phyloP scores from a whole-genome alignment of 345 rosid species.

The Rhodamnia rubescens region DNA sequence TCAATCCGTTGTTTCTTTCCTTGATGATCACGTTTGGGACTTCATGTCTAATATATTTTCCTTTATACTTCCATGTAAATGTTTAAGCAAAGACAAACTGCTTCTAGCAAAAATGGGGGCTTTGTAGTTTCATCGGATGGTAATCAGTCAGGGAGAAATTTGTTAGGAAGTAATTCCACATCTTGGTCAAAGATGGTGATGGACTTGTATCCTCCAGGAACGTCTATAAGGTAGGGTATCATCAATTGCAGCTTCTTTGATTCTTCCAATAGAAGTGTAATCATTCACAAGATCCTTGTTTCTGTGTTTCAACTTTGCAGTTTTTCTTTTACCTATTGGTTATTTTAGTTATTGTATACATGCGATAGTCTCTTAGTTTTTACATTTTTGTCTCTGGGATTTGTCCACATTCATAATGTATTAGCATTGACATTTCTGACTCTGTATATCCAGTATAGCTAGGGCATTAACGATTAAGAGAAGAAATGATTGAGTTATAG shows the following conservation, averaged over 20 bases:
- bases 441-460: background rate
- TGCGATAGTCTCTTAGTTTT: background rate
- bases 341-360: background rate
- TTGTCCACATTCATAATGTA: background rate
- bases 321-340: background rate
- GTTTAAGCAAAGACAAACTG: slow-evolving; percentile 90
- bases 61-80: slow-evolving; percentile 18
- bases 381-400: background rate
- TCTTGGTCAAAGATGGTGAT: slow-evolving; percentile 83
- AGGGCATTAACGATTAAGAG: background rate
- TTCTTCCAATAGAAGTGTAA: background rate
- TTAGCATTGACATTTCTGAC: background rate
- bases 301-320: background rate
- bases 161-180: slow-evolving; percentile 25
- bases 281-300: background rate
- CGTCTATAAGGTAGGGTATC: slow-evolving; percentile 44
- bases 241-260: background rate
- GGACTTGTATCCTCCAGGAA: slow-evolving; percentile 70
- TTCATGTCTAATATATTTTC: slow-evolving; percentile 2
- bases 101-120: slow-evolving; percentile 66
- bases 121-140: slow-evolving; percentile 31
- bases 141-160: slow-evolving; percentile 23
- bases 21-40: background rate
- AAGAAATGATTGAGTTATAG: background rate
- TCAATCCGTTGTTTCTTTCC: background rate